Base-by-base conservation (phyloP, 257 asterid genomes). In the Przewalskia tangutica region DNA sequence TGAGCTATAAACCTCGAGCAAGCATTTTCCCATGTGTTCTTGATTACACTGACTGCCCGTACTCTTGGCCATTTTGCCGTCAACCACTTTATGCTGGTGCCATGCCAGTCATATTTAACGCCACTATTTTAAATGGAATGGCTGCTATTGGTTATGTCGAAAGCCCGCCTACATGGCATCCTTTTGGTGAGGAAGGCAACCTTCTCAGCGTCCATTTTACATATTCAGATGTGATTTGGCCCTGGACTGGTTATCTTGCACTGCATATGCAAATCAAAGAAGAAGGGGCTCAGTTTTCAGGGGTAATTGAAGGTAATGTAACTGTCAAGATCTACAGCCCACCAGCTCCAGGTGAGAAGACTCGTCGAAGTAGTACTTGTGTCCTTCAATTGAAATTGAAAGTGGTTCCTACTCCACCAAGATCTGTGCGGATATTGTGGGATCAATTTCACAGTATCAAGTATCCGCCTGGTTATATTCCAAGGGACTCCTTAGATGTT, bases 51-150 rank as follows among this genome's bases (percentile, higher is more conserved):
- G 99, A 96, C 86, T 96, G 98, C 89, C 99, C 99, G 80, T 96
- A 96, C 86, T 93, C 97, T 32, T 96, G 99, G 99, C 99, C 98
- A 70, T 96, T 94, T 87, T 96, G 99, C 89, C 97, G 97, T 82
- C 99, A 96, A 86, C 98, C 99, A 2, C 90, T 96, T 68, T 96
- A 93, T 84, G 97, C 98, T 23, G 97, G 97, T 89, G 98, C 99
- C 71, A 94, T 96, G 98, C 99, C 99, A 34, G 95, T 96, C 81
- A 93, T 96, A 76, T 96, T 96, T 77, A 96, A 96, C 62, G 88
- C 92, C 81, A 96, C 98, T 87, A 96, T 96, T 88, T 87, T 96
- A 87, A 96, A 96, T 84, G 99, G 99, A 65, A 94, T 96, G 98
- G 97, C 95, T 79, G 97, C 90, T 59, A 87, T 89, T 78, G 99